phyloP scores from a whole-genome alignment of 2,329 filamentous ascomycete species.

The Sporothrix sp. region DNA sequence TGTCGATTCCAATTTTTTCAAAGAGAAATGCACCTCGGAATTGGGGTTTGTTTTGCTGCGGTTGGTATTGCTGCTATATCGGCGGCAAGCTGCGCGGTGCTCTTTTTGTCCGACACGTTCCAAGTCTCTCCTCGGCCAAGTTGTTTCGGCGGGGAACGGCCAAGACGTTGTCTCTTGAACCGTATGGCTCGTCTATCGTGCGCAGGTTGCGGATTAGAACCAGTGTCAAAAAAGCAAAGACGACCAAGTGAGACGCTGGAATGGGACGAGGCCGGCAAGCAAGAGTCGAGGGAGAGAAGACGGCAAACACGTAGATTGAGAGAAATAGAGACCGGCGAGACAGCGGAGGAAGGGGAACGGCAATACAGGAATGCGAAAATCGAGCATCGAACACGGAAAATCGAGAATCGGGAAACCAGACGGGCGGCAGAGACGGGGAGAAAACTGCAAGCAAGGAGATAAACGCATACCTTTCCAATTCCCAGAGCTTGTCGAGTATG shows the following conservation, averaged over 20 bases:
- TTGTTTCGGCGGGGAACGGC: constrained; percentile 1
- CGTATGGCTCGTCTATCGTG: constrained; percentile 9
- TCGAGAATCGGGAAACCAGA: no score
- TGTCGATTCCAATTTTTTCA: not conserved
- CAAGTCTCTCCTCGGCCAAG: not conserved
- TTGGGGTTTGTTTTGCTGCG: not conserved
- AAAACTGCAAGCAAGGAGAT: constrained; percentile 24
- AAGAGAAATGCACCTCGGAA: not conserved
- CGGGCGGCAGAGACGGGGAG: not conserved
- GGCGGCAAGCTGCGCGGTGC: not conserved
- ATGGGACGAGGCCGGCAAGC: not conserved
- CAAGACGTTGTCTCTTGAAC: constrained; percentile 10
- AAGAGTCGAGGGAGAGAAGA: not conserved
- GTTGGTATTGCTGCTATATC: not conserved
- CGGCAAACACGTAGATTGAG: constrained; percentile 21
- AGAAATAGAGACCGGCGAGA: constrained; percentile 20
- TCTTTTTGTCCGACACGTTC: not conserved
- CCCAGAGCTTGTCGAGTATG: constrained; percentile 16
- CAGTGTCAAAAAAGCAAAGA: not conserved
- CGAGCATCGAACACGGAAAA: not conserved
- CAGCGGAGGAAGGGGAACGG: not conserved
- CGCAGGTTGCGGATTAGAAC: not conserved
- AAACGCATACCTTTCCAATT: constrained; percentile 3
- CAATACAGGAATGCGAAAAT: constrained; percentile 3
- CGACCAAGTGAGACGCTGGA: not conserved